Conservation (phyloP, 169 alveolate species). For the Eimeria nieschulzi region DNA sequence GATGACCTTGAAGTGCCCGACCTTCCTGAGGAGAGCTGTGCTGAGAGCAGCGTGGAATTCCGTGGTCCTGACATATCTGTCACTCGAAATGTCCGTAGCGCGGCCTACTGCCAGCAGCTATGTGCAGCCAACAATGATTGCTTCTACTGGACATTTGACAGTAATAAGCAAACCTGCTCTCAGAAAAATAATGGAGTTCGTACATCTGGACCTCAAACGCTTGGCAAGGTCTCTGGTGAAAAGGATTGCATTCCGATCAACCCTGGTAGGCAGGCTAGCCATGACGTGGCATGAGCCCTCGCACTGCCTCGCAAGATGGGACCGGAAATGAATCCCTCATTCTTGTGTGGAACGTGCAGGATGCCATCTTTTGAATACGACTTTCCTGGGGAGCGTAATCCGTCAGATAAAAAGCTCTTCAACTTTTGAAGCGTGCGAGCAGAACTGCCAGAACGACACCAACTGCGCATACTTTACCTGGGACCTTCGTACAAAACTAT, state of each 20-base stretch:
- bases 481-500: background rate
- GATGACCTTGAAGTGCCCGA: background rate
- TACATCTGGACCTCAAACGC: background rate
- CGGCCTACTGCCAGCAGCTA: conserved; percentile 22
- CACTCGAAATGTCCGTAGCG: background rate
- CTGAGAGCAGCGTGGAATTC: background rate
- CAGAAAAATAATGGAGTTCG: background rate
- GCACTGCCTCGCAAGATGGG: background rate
- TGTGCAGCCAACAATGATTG: background rate
- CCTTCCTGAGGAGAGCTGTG: background rate
- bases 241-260: conserved; percentile 11
- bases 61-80: background rate
- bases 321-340: background rate
- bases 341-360: background rate
- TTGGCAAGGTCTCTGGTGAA: conserved; percentile 11
- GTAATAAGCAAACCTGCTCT: conserved; percentile 6
- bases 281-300: background rate
- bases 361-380: background rate
- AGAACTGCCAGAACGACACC: background rate
- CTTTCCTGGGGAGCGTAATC: background rate
- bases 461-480: conserved; percentile 36
- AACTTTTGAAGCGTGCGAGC: conserved; percentile 8
- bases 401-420: background rate
- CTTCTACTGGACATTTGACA: conserved; percentile 36
- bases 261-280: conserved; percentile 22